phyloP scores from a whole-genome alignment of 176 grass and related monocot genomes.

The Aegilops speltoides region DNA sequence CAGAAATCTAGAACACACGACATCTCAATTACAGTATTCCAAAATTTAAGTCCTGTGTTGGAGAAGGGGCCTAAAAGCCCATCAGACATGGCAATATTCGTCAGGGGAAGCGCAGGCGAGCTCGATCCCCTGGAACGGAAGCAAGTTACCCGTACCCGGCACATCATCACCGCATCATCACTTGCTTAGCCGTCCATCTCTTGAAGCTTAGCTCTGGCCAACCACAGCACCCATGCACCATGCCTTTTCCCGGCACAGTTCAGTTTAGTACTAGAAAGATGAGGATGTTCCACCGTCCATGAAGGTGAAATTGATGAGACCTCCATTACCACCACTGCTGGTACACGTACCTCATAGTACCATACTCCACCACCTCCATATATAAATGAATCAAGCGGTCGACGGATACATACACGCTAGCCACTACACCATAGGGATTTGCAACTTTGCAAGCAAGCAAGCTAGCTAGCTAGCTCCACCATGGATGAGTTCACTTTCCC shows the following conservation, averaged over 20 bases:
- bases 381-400: neutral
- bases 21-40: no score
- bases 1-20: no score
- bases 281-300: constrained; percentile 48
- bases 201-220: neutral
- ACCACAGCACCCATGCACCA: neutral
- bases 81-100: neutral
- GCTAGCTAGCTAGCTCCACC: neutral
- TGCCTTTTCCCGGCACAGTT: constrained; percentile 21
- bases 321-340: constrained; percentile 20
- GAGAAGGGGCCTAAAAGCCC: no score
- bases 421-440: constrained; percentile 21
- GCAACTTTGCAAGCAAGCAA: neutral
- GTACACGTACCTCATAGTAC: neutral
- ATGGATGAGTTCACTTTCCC: constrained; percentile 96
- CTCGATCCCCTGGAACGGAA: neutral
- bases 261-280: constrained; percentile 16
- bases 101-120: neutral
- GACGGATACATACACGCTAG: neutral
- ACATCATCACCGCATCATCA: constrained; percentile 23
- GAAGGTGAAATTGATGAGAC: constrained; percentile 5
- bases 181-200: constrained; percentile 15
- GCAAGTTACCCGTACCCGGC: neutral
- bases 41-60: no score
- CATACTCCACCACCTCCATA: neutral